A percentile compares a stretch with the other conserved stretches of the same genome.
Conservation (phyloP, 768 basidiomycete genomes). For the Mycena sanguinolenta region DNA sequence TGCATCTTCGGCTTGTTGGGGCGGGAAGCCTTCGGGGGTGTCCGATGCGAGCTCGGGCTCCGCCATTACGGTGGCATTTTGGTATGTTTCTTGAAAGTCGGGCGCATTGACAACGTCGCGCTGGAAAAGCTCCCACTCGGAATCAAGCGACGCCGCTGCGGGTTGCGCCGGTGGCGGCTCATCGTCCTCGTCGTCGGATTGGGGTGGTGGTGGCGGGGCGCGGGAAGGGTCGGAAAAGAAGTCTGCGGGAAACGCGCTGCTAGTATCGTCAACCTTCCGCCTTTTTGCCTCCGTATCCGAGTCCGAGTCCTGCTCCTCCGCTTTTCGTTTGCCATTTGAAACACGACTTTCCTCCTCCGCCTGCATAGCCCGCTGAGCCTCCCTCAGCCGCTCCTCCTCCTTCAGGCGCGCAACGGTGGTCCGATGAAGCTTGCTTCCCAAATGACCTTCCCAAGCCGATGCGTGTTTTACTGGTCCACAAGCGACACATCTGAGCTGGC, state of each 20-base stretch:
- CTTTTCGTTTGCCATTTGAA: slow-evolving; percentile 52
- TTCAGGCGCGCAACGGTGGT: slow-evolving; percentile 71
- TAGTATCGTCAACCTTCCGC: slow-evolving; percentile 42
- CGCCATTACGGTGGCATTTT: slow-evolving; percentile 77
- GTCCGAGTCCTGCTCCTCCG: slow-evolving; percentile 50
- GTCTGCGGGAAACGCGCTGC: slow-evolving; percentile 66
- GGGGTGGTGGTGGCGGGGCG: slow-evolving; percentile 52
- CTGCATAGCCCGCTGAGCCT: slow-evolving; percentile 49
- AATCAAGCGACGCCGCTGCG: slow-evolving; percentile 59
- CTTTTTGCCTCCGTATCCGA: slow-evolving; percentile 47
- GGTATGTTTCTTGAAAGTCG: slow-evolving; percentile 63
- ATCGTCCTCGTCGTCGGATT: slow-evolving; percentile 56
- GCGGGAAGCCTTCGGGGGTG: slow-evolving; percentile 63
- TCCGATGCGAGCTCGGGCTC: slow-evolving; percentile 72
- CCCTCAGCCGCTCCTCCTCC: slow-evolving; percentile 64
- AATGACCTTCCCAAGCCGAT: slow-evolving; percentile 89
- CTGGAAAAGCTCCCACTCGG: slow-evolving; percentile 83
- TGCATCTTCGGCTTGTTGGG: slow-evolving; percentile 42
- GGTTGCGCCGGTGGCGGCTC: slow-evolving; percentile 45
- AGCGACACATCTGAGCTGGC: slow-evolving; percentile 78
- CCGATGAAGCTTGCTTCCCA: slow-evolving; percentile 85
- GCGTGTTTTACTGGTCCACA: slow-evolving; percentile 82
- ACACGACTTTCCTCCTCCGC: slow-evolving; percentile 54
- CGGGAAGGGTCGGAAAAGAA: slow-evolving; percentile 87
- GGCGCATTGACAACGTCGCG: slow-evolving; percentile 66